These are phyloP conservation scores for Phytophthora idaei DNA, from an alignment of 352 stramenopile genomes.

Conservation along the genomic window DNA sequence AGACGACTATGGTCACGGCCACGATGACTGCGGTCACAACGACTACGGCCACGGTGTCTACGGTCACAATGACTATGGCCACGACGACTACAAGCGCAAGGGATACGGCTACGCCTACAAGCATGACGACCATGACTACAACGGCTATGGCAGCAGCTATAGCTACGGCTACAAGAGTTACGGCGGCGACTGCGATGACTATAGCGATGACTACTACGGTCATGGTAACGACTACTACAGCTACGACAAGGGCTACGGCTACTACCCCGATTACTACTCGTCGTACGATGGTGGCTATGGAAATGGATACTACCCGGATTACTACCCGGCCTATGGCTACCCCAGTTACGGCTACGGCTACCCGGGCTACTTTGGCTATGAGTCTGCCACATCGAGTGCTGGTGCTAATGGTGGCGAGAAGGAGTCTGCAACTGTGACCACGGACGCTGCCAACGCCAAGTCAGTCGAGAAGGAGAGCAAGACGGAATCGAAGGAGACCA, in stretches of 20 bases:
- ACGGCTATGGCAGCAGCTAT: neutral
- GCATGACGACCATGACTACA: neutral
- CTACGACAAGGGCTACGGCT: neutral
- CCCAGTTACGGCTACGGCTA: neutral
- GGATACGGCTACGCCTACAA: neutral
- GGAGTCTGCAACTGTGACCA: conserved; percentile 1
- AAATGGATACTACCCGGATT: neutral
- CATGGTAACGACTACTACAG: neutral
- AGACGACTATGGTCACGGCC: conserved; percentile 3
- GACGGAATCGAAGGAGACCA: neutral
- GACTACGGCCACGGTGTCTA: neutral
- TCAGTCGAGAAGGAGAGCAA: conserved; percentile 1
- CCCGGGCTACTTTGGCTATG: neutral
- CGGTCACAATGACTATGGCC: neutral
- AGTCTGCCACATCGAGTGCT: neutral
- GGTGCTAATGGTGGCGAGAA: neutral
- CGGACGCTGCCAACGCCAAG: neutral
- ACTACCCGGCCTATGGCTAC: neutral
- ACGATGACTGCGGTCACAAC: neutral
- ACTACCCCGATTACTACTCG: no score
- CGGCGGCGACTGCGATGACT: neutral
- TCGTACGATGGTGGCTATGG: neutral
- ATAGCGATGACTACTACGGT: neutral
- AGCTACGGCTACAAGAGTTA: neutral
- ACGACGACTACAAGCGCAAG: neutral